These are phyloP conservation scores for Monosporascus sp. DNA, from an alignment of 2,329 filamentous ascomycete species.

Conservation along the genomic window DNA sequence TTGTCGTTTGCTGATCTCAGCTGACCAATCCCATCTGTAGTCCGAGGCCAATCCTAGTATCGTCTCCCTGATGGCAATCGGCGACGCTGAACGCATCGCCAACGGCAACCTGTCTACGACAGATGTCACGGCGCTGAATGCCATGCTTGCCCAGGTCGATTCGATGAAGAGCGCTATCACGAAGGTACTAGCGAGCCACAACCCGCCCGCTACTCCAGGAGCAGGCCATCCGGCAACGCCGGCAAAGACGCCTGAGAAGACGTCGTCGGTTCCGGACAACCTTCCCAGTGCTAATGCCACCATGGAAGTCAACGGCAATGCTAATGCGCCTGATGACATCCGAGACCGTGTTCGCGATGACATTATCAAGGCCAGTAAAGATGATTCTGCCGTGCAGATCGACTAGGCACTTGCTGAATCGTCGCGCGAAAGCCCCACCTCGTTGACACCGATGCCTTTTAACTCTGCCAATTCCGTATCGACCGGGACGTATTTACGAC, in stretches of 20 bases:
- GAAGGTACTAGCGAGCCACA: conserved; percentile 25
- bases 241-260: conserved; percentile 3
- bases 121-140: conserved; percentile 41
- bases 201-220: conserved; percentile 5
- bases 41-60: conserved; percentile 38
- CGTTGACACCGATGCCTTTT: neutral
- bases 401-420: neutral
- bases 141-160: conserved; percentile 43
- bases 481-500: too few species aligned
- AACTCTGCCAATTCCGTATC: too few species aligned
- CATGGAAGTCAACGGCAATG: conserved; percentile 12
- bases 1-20: neutral
- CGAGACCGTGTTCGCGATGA: neutral
- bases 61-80: conserved; percentile 44
- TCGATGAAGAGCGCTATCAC: conserved; percentile 37
- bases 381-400: conserved; percentile 7
- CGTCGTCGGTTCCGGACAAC: conserved; percentile 9
- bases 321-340: neutral
- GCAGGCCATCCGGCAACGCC: conserved; percentile 1
- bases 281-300: conserved; percentile 12
- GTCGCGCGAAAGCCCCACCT: neutral
- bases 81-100: conserved; percentile 37
- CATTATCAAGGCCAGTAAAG: neutral
- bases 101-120: conserved; percentile 31
- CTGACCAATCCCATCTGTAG: conserved; percentile 22